Evolutionary conservation across 2,329 filamentous ascomycete species (phyloP).

Genomic region (Ceratocystis huliohia): DNA sequence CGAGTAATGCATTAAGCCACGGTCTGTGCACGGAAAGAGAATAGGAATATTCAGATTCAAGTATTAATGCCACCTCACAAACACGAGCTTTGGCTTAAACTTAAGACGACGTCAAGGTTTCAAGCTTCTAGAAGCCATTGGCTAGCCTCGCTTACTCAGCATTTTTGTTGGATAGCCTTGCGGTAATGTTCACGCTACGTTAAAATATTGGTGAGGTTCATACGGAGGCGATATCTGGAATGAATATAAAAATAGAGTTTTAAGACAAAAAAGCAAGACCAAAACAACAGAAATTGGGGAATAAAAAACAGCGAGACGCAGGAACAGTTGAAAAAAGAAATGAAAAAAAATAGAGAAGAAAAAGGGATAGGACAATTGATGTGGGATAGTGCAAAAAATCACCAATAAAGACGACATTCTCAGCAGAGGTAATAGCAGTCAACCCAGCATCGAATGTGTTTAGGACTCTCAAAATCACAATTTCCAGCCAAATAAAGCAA

Average conservation of each 20-base stretch:
- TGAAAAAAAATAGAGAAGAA: background rate
- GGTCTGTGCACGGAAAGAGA: background rate
- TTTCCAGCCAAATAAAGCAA: background rate
- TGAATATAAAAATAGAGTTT: background rate
- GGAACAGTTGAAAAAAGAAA: too few species aligned
- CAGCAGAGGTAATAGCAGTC: background rate
- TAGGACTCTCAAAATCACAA: background rate
- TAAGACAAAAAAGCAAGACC: conserved; percentile 1
- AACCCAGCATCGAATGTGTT: background rate
- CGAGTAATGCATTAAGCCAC: background rate
- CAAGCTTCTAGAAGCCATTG: background rate
- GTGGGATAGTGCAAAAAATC: background rate
- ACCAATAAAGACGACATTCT: background rate
- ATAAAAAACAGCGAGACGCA: background rate
- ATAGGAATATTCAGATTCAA: background rate
- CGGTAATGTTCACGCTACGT: background rate
- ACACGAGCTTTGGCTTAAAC: too few species aligned
- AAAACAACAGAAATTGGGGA: conserved; percentile 5
- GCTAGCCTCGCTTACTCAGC: conserved; percentile 13
- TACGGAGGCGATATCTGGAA: background rate
- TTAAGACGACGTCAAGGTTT: too few species aligned
- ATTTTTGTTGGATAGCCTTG: background rate
- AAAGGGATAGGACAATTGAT: background rate
- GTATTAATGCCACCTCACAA: too few species aligned
- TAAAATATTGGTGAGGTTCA: background rate